Base-by-base conservation (phyloP, 805 yeast genomes). In the Saturnispora gosingensis region DNA sequence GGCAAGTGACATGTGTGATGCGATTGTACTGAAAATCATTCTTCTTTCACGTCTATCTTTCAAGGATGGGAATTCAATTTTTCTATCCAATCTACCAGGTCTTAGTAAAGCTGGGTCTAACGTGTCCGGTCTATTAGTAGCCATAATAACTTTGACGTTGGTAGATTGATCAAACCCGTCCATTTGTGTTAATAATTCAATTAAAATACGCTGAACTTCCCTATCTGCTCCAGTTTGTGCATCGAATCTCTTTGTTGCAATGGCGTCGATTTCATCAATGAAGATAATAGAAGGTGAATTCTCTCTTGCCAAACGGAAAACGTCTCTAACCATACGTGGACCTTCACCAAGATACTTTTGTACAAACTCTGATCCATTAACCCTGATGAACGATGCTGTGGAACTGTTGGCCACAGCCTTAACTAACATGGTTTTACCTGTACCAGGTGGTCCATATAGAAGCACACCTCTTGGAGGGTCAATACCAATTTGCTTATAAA, bases 161-260 rank as follows among this genome's bases (percentile, higher is more conserved):
- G 96, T 81, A 1, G 85, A 74, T 73, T 93, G 99, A 66, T 93
- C 99, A 62, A 93, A 93, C 48, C 99, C 99, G 71, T 93, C 99
- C 99, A 93, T 93, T 73, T 93, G 99, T 62, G 95, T 93, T 63
- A 93, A 77, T 65, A 93, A 76, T 73, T 93, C 99, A 65, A 93
- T 83, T 69, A 93, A 76, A 59, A 91, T 93, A 74, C 99, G 88
- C 73, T 93, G 99, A 51, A 93, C 99, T 73, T 93, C 99, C 71
- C 99, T 83, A 72, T 93, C 99, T 35, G 99, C 98, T 67, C 99
- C 99, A 3, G 99, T 93, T 74, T 93, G 99, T 24, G 99, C 99
- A 71, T 93, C 99, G 63, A 93, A 93, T 72, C 99, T 87, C 71
- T 93, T 93, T 40, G 99, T 93, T 51, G 99, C 99, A 68, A 93